Evolutionary conservation across 345 rosid species (phyloP).

Genomic region (Diplotaxis tenuifolia): DNA sequence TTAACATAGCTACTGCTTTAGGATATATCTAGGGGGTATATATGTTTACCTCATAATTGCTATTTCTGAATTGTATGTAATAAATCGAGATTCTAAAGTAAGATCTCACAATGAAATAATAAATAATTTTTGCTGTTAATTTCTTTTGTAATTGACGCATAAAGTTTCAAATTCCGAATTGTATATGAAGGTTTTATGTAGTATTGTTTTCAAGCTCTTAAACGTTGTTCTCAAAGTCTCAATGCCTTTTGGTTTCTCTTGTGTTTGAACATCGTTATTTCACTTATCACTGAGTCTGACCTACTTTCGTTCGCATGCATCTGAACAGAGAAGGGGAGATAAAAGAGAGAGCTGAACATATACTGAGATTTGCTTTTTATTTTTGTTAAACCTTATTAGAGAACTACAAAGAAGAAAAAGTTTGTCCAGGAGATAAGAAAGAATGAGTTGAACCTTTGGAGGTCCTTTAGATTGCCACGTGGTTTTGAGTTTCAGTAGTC

Average conservation of each 20-base stretch:
- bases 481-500: not conserved
- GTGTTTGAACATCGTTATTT: not conserved
- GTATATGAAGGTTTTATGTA: not conserved
- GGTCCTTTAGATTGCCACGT: not conserved
- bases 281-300: not conserved
- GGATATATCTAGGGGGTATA: not conserved
- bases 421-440: not conserved
- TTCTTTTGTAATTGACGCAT: not conserved
- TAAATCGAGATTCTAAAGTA: not conserved
- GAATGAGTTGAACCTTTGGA: not conserved
- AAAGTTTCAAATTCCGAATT: not conserved
- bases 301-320: not conserved
- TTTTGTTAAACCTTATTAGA: not conserved
- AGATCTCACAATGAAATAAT: not conserved
- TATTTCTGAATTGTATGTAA: conserved; percentile 10
- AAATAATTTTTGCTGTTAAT: conserved; percentile 8
- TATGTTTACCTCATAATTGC: not conserved
- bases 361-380: not conserved
- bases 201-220: not conserved
- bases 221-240: not conserved
- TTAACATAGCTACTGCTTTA: not conserved
- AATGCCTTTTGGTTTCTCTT: not conserved
- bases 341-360: not conserved
- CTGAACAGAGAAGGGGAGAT: not conserved
- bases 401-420: not conserved